Evolutionary conservation across 2,329 filamentous ascomycete species (phyloP), one percentile per base, ranked within the genome.

Genomic region (Nemania abortiva): DNA sequence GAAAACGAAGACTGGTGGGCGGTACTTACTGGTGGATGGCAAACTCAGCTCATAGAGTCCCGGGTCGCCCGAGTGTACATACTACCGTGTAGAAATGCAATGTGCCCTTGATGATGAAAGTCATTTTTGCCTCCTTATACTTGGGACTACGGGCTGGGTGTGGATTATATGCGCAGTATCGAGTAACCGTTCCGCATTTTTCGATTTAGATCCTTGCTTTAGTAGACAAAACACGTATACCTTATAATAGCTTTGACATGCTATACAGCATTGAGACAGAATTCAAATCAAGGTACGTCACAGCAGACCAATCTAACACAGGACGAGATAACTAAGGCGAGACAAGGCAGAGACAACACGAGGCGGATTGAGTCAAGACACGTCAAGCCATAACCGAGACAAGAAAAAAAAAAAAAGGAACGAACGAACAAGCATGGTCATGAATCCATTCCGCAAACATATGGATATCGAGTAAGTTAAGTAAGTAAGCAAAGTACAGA

Each of bases 11-110:
- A 42, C 39, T n/a, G 18, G 52, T 29, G 22, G 50, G 15, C 20
- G 20, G 55, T 54, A 4, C 34, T 37, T 7, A 37, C 11, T 7
- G 34, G 37, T 56, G n/a, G 15, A 18, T 27, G 20, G 15, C 39
- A 49, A 39, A 49, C 56, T 61, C 56, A 34, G 6, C 56, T 60
- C 49, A 53, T 37, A 20, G 57, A 62, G 52, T 50, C 31, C 0
- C 27, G 37, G 27, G 7, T 22, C 11, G 50, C 39, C 31, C 24
- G 15, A 22, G 24, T 49, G 42, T 66, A 62, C 50, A 66, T 66
- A 66, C 42, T 31, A 56, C 27, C 29, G 37, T 66, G 64, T 62
- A 62, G 50, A 66, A 62, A 62, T 45, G 49, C 61, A 27, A 61
- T 61, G 18, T 24, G 22, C 27, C n/a, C 22, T 37, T 37, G 7